phyloP scores from a whole-genome alignment of 2,329 filamentous ascomycete species.

The Colletotrichum incanum region DNA sequence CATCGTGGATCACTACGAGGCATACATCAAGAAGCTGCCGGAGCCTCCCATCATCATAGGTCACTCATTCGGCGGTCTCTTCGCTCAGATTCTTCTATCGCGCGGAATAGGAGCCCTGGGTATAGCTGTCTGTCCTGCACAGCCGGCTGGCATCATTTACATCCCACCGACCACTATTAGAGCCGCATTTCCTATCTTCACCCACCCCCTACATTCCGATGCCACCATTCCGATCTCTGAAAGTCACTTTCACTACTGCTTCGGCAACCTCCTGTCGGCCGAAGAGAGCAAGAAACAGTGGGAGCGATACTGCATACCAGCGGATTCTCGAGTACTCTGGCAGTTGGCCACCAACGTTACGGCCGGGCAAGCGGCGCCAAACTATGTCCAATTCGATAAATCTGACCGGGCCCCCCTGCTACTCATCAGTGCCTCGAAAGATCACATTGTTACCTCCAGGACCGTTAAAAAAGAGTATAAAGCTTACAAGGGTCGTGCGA shows the following conservation, averaged over 20 bases:
- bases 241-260: constrained; percentile 46
- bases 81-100: constrained; percentile 45
- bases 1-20: constrained; percentile 45
- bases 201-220: constrained; percentile 43
- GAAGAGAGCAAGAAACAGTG: constrained; percentile 42
- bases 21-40: constrained; percentile 43
- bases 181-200: constrained; percentile 40
- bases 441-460: constrained; percentile 45
- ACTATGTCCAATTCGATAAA: constrained; percentile 42
- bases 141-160: constrained; percentile 45
- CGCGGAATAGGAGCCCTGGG: constrained; percentile 42
- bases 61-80: constrained; percentile 47
- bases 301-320: constrained; percentile 45
- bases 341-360: constrained; percentile 41
- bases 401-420: constrained; percentile 39
- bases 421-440: constrained; percentile 43
- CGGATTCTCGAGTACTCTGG: constrained; percentile 46
- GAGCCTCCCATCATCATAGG: constrained; percentile 46
- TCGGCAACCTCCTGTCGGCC: constrained; percentile 44
- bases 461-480: constrained; percentile 44
- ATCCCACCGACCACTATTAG: constrained; percentile 43
- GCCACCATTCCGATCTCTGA: constrained; percentile 43
- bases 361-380: constrained; percentile 25
- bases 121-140: constrained; percentile 44
- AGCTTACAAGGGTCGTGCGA: constrained; percentile 41